Base-by-base conservation (phyloP, 352 stramenopile species). In the Phytophthora pini region DNA sequence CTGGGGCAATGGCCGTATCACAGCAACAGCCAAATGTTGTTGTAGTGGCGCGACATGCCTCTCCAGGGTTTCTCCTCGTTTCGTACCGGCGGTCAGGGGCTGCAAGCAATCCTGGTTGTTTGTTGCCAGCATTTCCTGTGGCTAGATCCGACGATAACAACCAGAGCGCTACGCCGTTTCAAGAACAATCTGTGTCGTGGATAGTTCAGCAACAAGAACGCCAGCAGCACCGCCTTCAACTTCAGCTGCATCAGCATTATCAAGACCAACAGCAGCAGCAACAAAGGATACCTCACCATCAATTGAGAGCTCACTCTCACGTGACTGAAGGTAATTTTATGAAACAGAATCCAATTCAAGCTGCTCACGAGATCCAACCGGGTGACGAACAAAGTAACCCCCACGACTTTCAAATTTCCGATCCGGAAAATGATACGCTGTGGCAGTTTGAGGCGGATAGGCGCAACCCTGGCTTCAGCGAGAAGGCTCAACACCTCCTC, bases 401-500 rank as follows among this genome's bases (percentile, higher is more conserved):
- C 31, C 17, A 20, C 17, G 31, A 34, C 8, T 12, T 2, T 34
- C 29, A 34, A 34, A 9, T 0, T 11, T 34, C 31, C 31, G 11
- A 34, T 34, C 31, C 31, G 8, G 31, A 34, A 34, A 34, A 10
- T 34, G 31, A 34, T 34, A 34, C 31, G 11, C 52, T 60, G 10
- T 67, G 59, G 59, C 50, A 61, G 17, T 10, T 24, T 13, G 41
- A 61, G 6, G 38, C 27, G 27, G 36, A 29, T 11, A n/a, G 29
- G 4, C 44, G 44, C 3, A 11, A 22, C 3, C 38, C 40, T 38
- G 36, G 51, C 6, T 48, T 72, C 17, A n/a, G 17, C 1, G 64
- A 68, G 12, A 68, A 68, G 53, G 36, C 5, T 3, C 44, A 66
- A 17, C 57, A 72, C 26, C 22, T 72, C 0, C 20, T 61, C 2